Conservation (phyloP, 2,329 filamentous ascomycete genomes). For the Cladobotryum mycophilum region DNA sequence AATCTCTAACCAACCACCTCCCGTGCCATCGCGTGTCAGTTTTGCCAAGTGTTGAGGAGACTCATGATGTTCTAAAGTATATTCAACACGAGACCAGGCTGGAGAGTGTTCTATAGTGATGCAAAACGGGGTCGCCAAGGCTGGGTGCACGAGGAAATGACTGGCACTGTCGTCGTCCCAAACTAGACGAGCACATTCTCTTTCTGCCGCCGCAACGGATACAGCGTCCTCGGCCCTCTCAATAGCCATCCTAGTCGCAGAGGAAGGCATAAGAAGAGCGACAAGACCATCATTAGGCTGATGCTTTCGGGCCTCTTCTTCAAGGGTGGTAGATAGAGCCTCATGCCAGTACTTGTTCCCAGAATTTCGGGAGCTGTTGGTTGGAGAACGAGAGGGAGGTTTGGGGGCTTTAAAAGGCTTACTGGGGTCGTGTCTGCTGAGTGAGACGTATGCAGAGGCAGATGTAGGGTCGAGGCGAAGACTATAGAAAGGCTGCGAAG, state of each 20-base stretch:
- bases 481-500: constrained; percentile 58
- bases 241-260: constrained; percentile 56
- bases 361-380: constrained; percentile 21
- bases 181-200: constrained; percentile 64
- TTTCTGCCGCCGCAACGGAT: constrained; percentile 57
- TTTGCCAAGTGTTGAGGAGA: constrained; percentile 54
- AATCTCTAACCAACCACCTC: constrained; percentile 54
- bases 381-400: constrained; percentile 17
- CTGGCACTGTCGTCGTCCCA: constrained; percentile 58
- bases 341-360: constrained; percentile 50
- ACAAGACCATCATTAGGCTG: constrained; percentile 58
- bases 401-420: constrained; percentile 46
- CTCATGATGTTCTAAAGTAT: constrained; percentile 60
- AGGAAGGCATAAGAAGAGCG: constrained; percentile 61
- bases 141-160: constrained; percentile 59
- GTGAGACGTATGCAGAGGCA: constrained; percentile 53
- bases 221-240: constrained; percentile 54
- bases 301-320: constrained; percentile 47
- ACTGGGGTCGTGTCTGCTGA: constrained; percentile 54
- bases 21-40: constrained; percentile 54
- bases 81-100: constrained; percentile 55
- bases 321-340: constrained; percentile 51
- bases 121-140: constrained; percentile 57
- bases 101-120: constrained; percentile 52
- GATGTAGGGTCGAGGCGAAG: constrained; percentile 59